Conservation (phyloP, 768 basidiomycete species). For the Dendrothele bispora region DNA sequence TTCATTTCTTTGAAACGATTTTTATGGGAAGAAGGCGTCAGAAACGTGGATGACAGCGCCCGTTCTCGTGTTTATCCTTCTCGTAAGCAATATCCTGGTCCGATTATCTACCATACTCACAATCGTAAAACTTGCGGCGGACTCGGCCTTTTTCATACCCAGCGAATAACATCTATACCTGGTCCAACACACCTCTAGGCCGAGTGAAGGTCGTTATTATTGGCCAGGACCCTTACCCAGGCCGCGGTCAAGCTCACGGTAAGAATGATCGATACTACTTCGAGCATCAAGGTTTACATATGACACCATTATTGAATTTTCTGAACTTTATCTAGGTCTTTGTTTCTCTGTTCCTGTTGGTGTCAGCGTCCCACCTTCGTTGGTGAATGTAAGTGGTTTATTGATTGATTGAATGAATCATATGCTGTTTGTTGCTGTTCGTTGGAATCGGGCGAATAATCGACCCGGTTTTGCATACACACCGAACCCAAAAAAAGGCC, state of each 20-base stretch:
- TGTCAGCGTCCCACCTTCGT: slow-evolving; percentile 73
- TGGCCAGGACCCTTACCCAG: slow-evolving; percentile 88
- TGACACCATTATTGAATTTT: slow-evolving; percentile 8
- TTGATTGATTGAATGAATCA: too few species aligned
- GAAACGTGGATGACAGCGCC: slow-evolving; percentile 45
- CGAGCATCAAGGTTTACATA: slow-evolving; percentile 7
- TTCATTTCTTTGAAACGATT: slow-evolving; percentile 72
- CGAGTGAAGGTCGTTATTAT: slow-evolving; percentile 86
- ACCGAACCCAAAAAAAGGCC: neutral
- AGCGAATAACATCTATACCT: slow-evolving; percentile 86
- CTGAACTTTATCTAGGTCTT: slow-evolving; percentile 48
- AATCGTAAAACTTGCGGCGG: slow-evolving; percentile 7
- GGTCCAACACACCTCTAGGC: slow-evolving; percentile 86
- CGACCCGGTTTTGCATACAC: too few species aligned
- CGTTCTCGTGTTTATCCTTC: slow-evolving; percentile 71
- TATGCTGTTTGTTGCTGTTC: too few species aligned
- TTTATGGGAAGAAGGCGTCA: slow-evolving; percentile 65
- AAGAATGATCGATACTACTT: slow-evolving; percentile 17
- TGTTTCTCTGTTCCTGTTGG: slow-evolving; percentile 90
- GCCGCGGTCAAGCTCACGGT: slow-evolving; percentile 84
- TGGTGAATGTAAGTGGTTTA: slow-evolving; percentile 64
- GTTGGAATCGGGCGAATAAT: too few species aligned
- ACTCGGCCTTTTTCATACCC: too few species aligned
- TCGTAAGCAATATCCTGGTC: slow-evolving; percentile 46
- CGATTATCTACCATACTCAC: slow-evolving; percentile 3